Evolutionary conservation across 2,329 filamentous ascomycete species (phyloP), one percentile per base, ranked within the genome.

Genomic region (Pestalotiopsis sp.): DNA sequence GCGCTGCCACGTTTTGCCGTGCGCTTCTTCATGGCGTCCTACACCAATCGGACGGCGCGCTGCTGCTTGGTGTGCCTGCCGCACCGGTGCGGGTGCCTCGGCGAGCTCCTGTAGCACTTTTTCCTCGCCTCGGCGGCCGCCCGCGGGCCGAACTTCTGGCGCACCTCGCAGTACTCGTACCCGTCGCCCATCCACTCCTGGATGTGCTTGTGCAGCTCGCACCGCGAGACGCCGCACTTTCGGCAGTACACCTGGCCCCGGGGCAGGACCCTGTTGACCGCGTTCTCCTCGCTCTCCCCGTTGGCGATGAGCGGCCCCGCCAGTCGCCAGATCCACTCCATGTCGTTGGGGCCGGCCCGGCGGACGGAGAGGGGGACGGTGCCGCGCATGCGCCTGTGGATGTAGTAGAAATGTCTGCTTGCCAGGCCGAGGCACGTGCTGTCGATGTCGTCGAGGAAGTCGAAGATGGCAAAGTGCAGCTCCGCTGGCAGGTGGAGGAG

Each of bases 391-490:
- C 83, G 84, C 31, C 83, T 82, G 77, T 89, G 87, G 73, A 91
- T 87, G 41, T 82, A 79, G 77, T 91, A 91, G 72, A 90, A 84
- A 75, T 86, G 83, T 58, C 82, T 82, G 80, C 84, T 88, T 49
- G 88, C 85, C 66, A 91, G 83, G 14, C 87, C 89, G 52, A 91
- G 80, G 75, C 88, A 90, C 52, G 86, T 87, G 74, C 88, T 87
- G 78, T 91, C 89, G 71, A 91, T 90, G 63, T 87, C 87, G 78
- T 91, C 89, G 68, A 91, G 85, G 71, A 87, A 86, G 76, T 89
- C 87, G 73, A 90, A 88, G 71, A 91, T 83, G 70, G 83, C 80
- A 71, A 86, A 89, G 77, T 90, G 88, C 12, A 91, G 80, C 77
- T 91, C 89, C 0, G 84, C 77, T 14, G 89, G 88, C 2, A 91